Evolutionary conservation across 1,284 basidiomycete genomes (phyloP), one percentile per base, ranked within the genome.

Genomic region (Schizophyllum amplum): DNA sequence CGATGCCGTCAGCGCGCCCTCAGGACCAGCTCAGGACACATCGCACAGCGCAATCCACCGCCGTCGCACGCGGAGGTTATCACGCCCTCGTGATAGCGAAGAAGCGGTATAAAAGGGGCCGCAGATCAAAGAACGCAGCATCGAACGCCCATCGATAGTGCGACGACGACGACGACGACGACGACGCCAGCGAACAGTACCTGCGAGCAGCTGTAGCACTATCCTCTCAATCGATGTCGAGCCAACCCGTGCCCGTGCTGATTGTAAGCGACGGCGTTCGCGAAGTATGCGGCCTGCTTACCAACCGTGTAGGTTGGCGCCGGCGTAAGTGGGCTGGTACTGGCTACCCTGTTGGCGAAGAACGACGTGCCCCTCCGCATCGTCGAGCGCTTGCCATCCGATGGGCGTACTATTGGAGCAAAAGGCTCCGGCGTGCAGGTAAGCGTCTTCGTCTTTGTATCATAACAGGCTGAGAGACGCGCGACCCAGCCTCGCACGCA

Each of bases 361-460:
- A 62, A 59, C 51, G 57, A 57, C 6, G 27, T 65, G 2, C 15
- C 58, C 22, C 57, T 63, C 11, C 62, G 62, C 20, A 51, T 65
- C 47, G 62, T 64, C 27, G 57, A 60, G 22, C 62, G 62, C 24
- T 15, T 47, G 1, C 46, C 54, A n/a, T 15, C 50, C n/a, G 53
- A 53, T 4, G 55, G 55, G 20, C 47, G 58, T 4, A n/a, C n/a
- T n/a, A 50, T 60, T 24, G 64, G 64, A 20, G 58, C 59, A 21
- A 57, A 59, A 13, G 64, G 61, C 1, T 47, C 62, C n/a, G 61
- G 57, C 1, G 49, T 65, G 15, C 21, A n/a, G 54, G 59, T 57
- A 15, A 50, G 54, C 4, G 4, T 17, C 13, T 42, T 2, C 48
- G 24, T 11, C 2, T 21, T 4, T 20, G 48, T 22, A 11, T 21